Evolutionary conservation across 768 basidiomycete genomes (phyloP).

Genomic region (Myochromella boudieri): DNA sequence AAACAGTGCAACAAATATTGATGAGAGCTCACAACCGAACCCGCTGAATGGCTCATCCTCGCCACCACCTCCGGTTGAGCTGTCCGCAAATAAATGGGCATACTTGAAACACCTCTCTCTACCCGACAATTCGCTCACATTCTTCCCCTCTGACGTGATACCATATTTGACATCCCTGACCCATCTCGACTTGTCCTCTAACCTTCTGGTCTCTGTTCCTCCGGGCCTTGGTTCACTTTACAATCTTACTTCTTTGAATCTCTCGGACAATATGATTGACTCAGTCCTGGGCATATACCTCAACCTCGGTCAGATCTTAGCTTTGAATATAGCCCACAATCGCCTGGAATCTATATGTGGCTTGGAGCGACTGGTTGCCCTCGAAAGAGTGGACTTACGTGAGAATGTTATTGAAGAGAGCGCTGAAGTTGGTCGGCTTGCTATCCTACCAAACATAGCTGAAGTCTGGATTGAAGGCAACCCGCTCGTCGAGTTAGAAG

Average conservation of each 20-base stretch:
- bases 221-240: constrained; percentile 70
- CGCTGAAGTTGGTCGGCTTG: constrained; percentile 81
- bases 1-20: constrained; percentile 16
- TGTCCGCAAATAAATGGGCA: constrained; percentile 70
- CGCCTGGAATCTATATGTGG: constrained; percentile 95
- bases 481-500: constrained; percentile 71
- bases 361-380: constrained; percentile 81
- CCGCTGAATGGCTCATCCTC: constrained; percentile 22
- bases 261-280: constrained; percentile 98
- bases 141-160: constrained; percentile 67
- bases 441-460: constrained; percentile 72
- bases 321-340: constrained; percentile 81
- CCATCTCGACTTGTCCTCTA: constrained; percentile 87
- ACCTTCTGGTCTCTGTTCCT: constrained; percentile 88
- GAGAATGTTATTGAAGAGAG: constrained; percentile 79
- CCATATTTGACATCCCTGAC: constrained; percentile 72
- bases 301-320: constrained; percentile 72
- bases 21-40: constrained; percentile 15
- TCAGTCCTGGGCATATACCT: constrained; percentile 88
- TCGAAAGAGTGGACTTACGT: constrained; percentile 85
- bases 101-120: constrained; percentile 75
- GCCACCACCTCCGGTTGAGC: constrained; percentile 32
- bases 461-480: constrained; percentile 89
- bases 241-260: constrained; percentile 86
- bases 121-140: constrained; percentile 79